Evolutionary conservation across 2,329 filamentous ascomycete genomes (phyloP), one percentile per base, ranked within the genome.

Genomic region (Nothophoma quercina): DNA sequence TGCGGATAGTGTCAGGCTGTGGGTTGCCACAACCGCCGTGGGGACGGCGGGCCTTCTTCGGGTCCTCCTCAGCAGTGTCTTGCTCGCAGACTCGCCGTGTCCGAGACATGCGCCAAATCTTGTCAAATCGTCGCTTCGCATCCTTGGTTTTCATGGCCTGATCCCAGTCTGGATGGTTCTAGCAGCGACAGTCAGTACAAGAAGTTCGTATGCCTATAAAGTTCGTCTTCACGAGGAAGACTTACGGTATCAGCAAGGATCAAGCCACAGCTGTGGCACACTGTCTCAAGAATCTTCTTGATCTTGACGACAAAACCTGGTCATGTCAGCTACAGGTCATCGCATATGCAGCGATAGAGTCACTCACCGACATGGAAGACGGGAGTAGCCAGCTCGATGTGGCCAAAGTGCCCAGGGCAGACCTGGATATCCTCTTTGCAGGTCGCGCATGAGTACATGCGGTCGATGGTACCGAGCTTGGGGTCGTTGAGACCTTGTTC

Each of bases 221-320:
- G 72, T 77, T 75, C 68, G 78, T 83, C 78, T 79, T 81, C 82
- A 76, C 77, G 74, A 75, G 80, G 81, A 81, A 83, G 81, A 96
- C 93, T 91, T 88, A 98, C 93, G 88, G 91, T 90, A 85, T 98
- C 93, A 79, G 92, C 89, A 83, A 96, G 86, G 73, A 98, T 91
- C 83, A 95, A 96, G 79, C 93, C 93, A 83, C 96, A 99, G 78
- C 96, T 97, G 81, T 96, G 93, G 84, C 96, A 99, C 77, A 99
- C 93, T 67, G 93, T 95, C 84, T 99, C 96, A 76, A 99, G 83
- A 68, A 99, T 86, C 83, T 98, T 99, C 84, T 99, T 99, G 79
- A 96, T 93, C 82, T 98, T 98, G 77, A 91, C 96, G 80, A 99
- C 89, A 78, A 97, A 99, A 70, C 95, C 95, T 81, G 83, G 1